These are phyloP conservation scores for Gossypium rotundifolium DNA, from an alignment of 345 rosid species.

Conservation along the genomic window DNA sequence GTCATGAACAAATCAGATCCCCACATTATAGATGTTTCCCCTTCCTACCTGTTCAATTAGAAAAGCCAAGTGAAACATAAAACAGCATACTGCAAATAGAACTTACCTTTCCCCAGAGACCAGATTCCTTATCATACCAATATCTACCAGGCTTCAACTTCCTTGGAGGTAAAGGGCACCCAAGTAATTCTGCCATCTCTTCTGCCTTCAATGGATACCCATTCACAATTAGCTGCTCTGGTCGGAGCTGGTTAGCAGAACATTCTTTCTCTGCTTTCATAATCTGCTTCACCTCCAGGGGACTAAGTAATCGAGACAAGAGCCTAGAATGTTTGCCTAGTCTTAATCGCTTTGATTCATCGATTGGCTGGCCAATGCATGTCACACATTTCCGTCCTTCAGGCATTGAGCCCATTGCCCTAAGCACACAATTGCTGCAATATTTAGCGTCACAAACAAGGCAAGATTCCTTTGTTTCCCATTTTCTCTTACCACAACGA, in stretches of 20 bases:
- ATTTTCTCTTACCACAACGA: conserved; percentile 83
- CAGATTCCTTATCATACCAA: conserved; percentile 99
- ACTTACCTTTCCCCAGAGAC: conserved; percentile 92
- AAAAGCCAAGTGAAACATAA: conserved; percentile 12
- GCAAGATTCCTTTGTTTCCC: conserved; percentile 94
- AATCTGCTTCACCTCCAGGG: conserved; percentile 92
- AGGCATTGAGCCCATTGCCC: conserved; percentile 99
- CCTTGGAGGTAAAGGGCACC: conserved; percentile 66
- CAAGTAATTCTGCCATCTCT: conserved; percentile 82
- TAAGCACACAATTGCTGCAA: conserved; percentile 87
- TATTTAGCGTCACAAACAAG: conserved; percentile 87
- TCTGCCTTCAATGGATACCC: conserved; percentile 77
- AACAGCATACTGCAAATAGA: not conserved
- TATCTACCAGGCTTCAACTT: conserved; percentile 91
- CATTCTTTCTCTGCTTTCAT: conserved; percentile 98
- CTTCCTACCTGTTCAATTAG: not conserved
- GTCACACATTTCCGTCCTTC: conserved; percentile 97
- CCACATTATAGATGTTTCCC: not conserved
- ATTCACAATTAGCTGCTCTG: conserved; percentile 87
- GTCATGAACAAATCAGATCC: not conserved
- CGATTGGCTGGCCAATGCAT: conserved; percentile 76
- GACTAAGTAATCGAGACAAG: conserved; percentile 75
- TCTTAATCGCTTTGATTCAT: conserved; percentile 70
- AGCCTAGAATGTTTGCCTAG: conserved; percentile 77
- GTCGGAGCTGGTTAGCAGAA: conserved; percentile 85